A percentile compares a stretch with the other conserved stretches of the same genome.
phyloP scores from a whole-genome alignment of 257 asterid genomes.

The Catharanthus roseus region DNA sequence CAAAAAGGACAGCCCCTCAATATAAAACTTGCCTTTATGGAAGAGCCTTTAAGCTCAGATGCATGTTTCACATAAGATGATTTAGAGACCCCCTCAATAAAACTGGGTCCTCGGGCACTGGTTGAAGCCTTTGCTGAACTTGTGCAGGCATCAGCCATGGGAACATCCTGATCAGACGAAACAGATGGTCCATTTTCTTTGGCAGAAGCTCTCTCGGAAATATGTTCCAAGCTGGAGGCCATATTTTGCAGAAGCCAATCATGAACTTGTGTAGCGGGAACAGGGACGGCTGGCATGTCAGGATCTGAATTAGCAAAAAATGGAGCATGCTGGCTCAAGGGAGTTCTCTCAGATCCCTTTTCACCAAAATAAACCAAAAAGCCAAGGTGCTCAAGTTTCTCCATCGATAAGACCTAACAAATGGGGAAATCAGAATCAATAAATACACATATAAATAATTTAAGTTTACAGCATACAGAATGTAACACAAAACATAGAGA shows the following conservation, averaged over 20 bases:
- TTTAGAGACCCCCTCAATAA: constrained; percentile 89
- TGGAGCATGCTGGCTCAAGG: constrained; percentile 82
- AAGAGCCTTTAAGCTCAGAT: constrained; percentile 81
- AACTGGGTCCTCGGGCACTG: constrained; percentile 70
- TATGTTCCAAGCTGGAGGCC: constrained; percentile 67
- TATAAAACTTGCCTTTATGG: constrained; percentile 57
- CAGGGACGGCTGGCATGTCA: constrained; percentile 96
- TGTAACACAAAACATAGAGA: not conserved
- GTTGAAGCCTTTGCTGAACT: constrained; percentile 45
- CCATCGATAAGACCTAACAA: constrained; percentile 74
- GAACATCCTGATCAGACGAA: constrained; percentile 72
- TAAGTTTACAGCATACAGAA: not conserved
- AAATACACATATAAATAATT: not conserved
- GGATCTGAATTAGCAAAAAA: constrained; percentile 94
- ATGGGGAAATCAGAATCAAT: constrained; percentile 17
- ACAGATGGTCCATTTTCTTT: constrained; percentile 73
- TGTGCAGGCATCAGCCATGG: constrained; percentile 66
- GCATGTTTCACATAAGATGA: constrained; percentile 83
- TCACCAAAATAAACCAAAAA: constrained; percentile 79
- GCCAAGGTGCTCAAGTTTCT: constrained; percentile 73
- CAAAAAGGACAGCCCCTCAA: not conserved
- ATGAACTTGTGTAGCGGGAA: constrained; percentile 79
- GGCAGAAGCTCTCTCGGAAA: constrained; percentile 67
- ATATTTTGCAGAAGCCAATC: constrained; percentile 83
- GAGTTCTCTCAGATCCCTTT: constrained; percentile 54